These are phyloP conservation scores for Pythium insidiosum DNA, from an alignment of 352 stramenopile genomes.

Conservation along the genomic window DNA sequence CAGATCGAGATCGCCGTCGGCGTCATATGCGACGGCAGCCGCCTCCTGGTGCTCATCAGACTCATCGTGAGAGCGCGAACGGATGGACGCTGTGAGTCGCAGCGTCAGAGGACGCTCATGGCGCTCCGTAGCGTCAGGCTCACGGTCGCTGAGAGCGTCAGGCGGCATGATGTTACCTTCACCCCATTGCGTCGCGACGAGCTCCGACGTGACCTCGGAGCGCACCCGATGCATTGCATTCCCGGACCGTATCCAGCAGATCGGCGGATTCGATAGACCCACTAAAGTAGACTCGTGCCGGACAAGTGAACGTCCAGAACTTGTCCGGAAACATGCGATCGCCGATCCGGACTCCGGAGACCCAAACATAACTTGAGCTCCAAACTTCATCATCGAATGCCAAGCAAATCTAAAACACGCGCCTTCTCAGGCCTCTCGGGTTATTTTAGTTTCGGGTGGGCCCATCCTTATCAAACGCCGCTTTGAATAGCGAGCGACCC, in stretches of 20 bases:
- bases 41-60: not conserved
- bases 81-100: not conserved
- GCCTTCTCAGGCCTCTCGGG: too few relatives aligned
- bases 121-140: not conserved
- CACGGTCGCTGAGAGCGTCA: not conserved
- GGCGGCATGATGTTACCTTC: not conserved
- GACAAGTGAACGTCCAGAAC: not conserved
- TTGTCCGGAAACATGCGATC: too few relatives aligned
- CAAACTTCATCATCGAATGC: too few relatives aligned
- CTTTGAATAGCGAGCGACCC: too few relatives aligned
- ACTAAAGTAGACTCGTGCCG: not conserved
- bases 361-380: not conserved
- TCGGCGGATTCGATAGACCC: not conserved
- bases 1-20: slow-evolving; percentile 10
- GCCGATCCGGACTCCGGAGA: too few relatives aligned
- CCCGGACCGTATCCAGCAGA: not conserved
- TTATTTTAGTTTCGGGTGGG: too few relatives aligned
- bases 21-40: slow-evolving; percentile 1
- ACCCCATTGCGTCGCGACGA: not conserved
- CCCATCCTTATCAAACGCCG: too few relatives aligned
- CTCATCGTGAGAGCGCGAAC: too few relatives aligned
- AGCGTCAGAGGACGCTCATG: not conserved
- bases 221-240: slow-evolving; percentile 3
- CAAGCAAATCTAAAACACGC: too few relatives aligned
- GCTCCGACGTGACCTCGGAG: slow-evolving; percentile 7